These are phyloP conservation scores for Serendipita sp. DNA, from an alignment of 768 basidiomycete species.

Conservation along the genomic window DNA sequence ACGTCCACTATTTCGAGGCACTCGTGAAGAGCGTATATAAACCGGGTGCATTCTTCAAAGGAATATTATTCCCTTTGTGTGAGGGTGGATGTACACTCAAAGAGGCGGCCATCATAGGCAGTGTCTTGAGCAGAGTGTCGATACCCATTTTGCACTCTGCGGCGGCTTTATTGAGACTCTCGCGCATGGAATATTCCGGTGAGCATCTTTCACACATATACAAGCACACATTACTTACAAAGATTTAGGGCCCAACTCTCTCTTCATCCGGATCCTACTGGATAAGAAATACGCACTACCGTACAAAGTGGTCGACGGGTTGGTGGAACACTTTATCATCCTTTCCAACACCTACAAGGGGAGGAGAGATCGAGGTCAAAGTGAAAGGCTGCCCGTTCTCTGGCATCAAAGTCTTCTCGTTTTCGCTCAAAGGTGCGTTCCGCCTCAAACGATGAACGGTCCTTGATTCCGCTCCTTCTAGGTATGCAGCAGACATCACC, in stretches of 20 bases:
- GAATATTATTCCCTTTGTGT: constrained; percentile 86
- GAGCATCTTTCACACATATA: constrained; percentile 10
- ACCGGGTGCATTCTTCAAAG: constrained; percentile 97
- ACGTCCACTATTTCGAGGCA: constrained; percentile 89
- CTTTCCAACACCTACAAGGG: constrained; percentile 77
- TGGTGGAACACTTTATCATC: constrained; percentile 97
- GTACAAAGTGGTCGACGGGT: constrained; percentile 92
- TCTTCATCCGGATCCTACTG: constrained; percentile 90
- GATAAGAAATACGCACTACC: constrained; percentile 98
- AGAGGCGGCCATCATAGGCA: constrained; percentile 88
- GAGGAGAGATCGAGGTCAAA: constrained; percentile 48
- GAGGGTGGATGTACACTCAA: constrained; percentile 84
- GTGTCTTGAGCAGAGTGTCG: constrained; percentile 76
- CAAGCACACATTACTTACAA: not conserved
- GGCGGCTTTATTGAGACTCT: constrained; percentile 82
- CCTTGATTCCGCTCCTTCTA: no score
- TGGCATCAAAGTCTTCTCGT: constrained; percentile 97
- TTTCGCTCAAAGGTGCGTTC: constrained; percentile 70
- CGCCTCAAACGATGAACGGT: not conserved
- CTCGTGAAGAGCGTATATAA: constrained; percentile 87
- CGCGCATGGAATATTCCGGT: constrained; percentile 95
- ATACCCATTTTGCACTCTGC: constrained; percentile 95
- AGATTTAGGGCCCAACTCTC: constrained; percentile 66
- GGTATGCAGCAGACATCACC: constrained; percentile 86
- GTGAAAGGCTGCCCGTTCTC: constrained; percentile 76